phyloP scores from a whole-genome alignment of 2,329 filamentous ascomycete genomes.

The Neurospora crassa region DNA sequence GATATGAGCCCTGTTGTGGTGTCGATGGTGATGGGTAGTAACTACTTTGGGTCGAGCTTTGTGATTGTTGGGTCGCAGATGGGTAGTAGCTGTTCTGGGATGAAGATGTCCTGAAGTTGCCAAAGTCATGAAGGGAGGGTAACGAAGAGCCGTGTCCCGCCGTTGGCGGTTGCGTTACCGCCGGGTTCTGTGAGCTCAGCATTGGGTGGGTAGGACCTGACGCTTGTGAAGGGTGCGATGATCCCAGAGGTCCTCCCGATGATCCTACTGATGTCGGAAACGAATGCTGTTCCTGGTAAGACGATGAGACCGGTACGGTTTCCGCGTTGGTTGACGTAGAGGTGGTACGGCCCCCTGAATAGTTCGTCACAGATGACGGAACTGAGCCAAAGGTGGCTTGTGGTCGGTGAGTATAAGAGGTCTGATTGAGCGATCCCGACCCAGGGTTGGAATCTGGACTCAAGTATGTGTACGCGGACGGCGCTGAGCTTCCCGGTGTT shows the following conservation, averaged over 20 bases:
- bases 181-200: slow-evolving; percentile 5
- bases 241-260: slow-evolving; percentile 25
- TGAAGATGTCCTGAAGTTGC: slow-evolving; percentile 5
- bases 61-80: background rate
- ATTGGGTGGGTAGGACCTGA: slow-evolving; percentile 11
- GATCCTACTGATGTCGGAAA: slow-evolving; percentile 47
- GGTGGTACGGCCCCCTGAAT: slow-evolving; percentile 42
- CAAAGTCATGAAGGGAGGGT: slow-evolving; percentile 2
- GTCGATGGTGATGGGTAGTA: slow-evolving; percentile 31
- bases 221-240: slow-evolving; percentile 14
- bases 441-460: slow-evolving; percentile 38
- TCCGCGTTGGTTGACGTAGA: slow-evolving; percentile 49
- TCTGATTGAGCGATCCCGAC: slow-evolving; percentile 33
- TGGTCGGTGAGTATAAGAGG: slow-evolving; percentile 27
- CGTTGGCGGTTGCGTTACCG: slow-evolving; percentile 7
- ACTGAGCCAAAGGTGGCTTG: slow-evolving; percentile 15
- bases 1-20: slow-evolving; percentile 23
- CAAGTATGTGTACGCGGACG: slow-evolving; percentile 37
- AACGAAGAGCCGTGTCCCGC: slow-evolving; percentile 14
- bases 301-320: slow-evolving; percentile 53
- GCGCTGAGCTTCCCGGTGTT: slow-evolving; percentile 27
- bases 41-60: background rate
- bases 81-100: slow-evolving; percentile 11
- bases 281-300: slow-evolving; percentile 55
- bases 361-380: slow-evolving; percentile 26